Evolutionary conservation across 2,329 filamentous ascomycete genomes (phyloP), one percentile per base, ranked within the genome.

Genomic region (Exophiala spinifera): DNA sequence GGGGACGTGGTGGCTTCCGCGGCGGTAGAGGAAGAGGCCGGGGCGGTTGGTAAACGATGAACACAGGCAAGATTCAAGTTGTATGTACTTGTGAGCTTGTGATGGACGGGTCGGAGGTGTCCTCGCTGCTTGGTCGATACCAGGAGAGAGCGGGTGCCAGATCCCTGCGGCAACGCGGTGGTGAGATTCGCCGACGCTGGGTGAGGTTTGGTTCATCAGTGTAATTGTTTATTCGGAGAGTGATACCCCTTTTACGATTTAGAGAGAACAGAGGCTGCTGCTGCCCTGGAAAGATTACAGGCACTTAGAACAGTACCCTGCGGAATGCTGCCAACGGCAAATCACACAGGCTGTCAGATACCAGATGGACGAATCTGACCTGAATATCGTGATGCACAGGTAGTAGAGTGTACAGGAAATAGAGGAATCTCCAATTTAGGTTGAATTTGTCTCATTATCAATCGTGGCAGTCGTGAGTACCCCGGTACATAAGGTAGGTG

Each of bases 1-100:
- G 61, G 28, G 46, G 57, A 15, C 39, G 57, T 17, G 28, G 57
- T 31, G 34, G 61, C 8, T 45, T 54, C 15, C 31, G 60, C 31
- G 43, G 59, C 15, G 47, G 51, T 25, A 45, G 57, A 25, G 57
- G 58, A 17, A 33, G 50, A 28, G 55, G 51, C 25, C 42, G 51
- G 11, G 49, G 54, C n/a, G 49, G 54, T 19, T 15, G 47, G 13
- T 50, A 46, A 39, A 19, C 31, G 39, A 51, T 21, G 25, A 28
- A 23, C 4, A 43, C 15, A 20, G 17, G 36, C 19, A 3, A 17
- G 3, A 13, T 39, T 39, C 25, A 31, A 31, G 25, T 10, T 31
- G 4, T 31, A 25, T 31, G 25, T 31, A 31, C 25, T 31, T 31
- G 15, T 17, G 39, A 20, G 39, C 21, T 11, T 14, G 21, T 20